Base-by-base conservation (phyloP, 2,329 filamentous ascomycete species). In the Cryphonectria carpinicola region DNA sequence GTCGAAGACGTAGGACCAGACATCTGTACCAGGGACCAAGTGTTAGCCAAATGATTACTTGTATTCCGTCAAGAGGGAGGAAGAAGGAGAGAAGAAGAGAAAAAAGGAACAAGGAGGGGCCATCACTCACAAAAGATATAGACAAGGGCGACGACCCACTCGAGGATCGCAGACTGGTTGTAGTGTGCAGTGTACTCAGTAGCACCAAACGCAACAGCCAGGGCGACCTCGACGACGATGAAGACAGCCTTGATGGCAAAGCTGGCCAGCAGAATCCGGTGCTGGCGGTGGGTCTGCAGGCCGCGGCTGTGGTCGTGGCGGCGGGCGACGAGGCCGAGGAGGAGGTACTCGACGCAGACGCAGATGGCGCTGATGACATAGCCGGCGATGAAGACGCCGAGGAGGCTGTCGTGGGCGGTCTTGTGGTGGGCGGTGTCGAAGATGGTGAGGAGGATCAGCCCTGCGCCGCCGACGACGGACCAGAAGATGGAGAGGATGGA, bases 241-340 rank as follows among this genome's bases (percentile, higher is more conserved):
- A 97, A 97, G 67, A 80, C 75, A 37, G 95, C 85, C 81, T 97
- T 97, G 76, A 95, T 84, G 87, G 89, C 93, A 84, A 97, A 97
- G 66, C 91, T 94, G 70, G 85, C 80, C 41, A 90, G 87, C 14
- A 97, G 86, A 72, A 94, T 83, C 65, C 85, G 86, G 80, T 94
- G 88, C 73, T 94, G 83, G 71, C 90, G 90, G 82, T 93, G 93
- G 84, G 71, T 80, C 87, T 86, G 91, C 65, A 92, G 88, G 49
- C 93, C 93, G 5, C 97, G 86, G 7, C 92, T 89, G 76, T 94
- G 90, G 79, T 96, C 63, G 22, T 5, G 63, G n/a, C 60, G 52
- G 14, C 68, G 64, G 41, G 28, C 28, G 19, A 70, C 37, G 17
- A 70, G 43, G n/a, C 68, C 68, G 17, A 70, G 54, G 39, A 70